Evolutionary conservation across 176 grass and related monocot species (phyloP).

Genomic region (sorghum (Sorghum bicolor)): Sorghum_bicolor_NCBIv3 NC_012879.2:50795001-50795500

Average conservation of each 20-base stretch:
- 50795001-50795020: constrained; percentile 71
- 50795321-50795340: background rate
- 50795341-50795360: constrained; percentile 18
- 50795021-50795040: constrained; percentile 61
- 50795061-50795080: constrained; percentile 42
- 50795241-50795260: constrained; percentile 43
- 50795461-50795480: constrained; percentile 29
- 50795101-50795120: background rate
- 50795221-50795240: constrained; percentile 55
- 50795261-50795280: constrained; percentile 53
- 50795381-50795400: constrained; percentile 4
- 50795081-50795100: background rate
- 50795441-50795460: constrained; percentile 35
- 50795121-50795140: background rate
- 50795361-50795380: constrained; percentile 21
- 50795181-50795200: constrained; percentile 66
- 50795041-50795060: constrained; percentile 52
- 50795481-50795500: constrained; percentile 35
- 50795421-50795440: constrained; percentile 34
- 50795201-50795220: constrained; percentile 53
- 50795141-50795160: background rate
- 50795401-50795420: constrained; percentile 5
- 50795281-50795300: constrained; percentile 27
- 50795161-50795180: background rate
- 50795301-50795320: background rate